phyloP scores from a whole-genome alignment of 2,329 filamentous ascomycete genomes.

The Geosmithia flava region DNA sequence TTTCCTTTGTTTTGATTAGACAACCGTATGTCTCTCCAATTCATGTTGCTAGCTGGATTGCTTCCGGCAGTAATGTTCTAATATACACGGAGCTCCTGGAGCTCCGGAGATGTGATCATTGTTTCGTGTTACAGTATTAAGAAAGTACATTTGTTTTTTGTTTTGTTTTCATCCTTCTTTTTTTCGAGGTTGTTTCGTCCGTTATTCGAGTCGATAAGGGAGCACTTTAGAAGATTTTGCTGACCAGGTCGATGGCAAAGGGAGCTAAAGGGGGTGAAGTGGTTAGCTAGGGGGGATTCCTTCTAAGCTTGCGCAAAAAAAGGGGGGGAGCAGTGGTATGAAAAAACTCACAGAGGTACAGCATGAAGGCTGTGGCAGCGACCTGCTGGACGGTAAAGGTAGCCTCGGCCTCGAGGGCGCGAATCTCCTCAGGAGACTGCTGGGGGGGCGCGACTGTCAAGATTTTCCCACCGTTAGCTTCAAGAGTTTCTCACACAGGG shows the following conservation, averaged over 20 bases:
- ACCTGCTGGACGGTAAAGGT: constrained; percentile 55
- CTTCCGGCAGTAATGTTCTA: no score
- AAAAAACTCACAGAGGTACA: constrained; percentile 60
- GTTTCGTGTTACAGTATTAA: no score
- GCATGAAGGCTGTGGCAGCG: constrained; percentile 48
- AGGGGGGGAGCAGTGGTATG: no score
- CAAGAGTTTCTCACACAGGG: background rate
- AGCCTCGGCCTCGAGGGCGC: constrained; percentile 55
- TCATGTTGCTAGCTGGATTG: no score
- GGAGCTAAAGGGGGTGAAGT: constrained; percentile 28
- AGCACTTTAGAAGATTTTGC: constrained; percentile 25
- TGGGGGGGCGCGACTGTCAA: constrained; percentile 53
- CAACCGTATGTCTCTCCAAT: no score
- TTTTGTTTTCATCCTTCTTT: background rate
- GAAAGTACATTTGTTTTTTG: no score
- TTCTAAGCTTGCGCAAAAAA: background rate
- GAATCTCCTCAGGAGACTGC: constrained; percentile 58
- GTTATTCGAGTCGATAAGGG: background rate
- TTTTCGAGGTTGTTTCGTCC: background rate
- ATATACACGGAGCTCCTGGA: no score
- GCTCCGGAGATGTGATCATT: no score
- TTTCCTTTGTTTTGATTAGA: no score
- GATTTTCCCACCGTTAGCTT: background rate
- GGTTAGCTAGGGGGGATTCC: constrained; percentile 2
- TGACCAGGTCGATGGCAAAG: constrained; percentile 42